Conservation (phyloP, 345 rosid species). For the Syzygium jambos region DNA sequence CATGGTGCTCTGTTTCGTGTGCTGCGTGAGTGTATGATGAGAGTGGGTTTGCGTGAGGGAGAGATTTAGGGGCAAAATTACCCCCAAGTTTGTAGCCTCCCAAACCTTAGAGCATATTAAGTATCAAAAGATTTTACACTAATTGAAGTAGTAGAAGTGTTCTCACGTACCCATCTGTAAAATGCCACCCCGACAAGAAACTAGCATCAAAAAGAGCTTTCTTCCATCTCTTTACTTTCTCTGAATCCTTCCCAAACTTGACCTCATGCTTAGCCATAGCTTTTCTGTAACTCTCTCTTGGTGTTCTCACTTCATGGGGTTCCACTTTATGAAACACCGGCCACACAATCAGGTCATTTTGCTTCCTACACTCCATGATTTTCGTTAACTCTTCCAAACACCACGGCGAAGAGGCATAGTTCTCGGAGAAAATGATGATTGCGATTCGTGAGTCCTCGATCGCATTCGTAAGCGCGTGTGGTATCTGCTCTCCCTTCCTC, state of each 20-base stretch:
- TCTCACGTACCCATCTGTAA: neutral
- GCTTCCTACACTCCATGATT: neutral
- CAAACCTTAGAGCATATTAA: too few relatives aligned
- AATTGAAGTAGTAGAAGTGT: too few relatives aligned
- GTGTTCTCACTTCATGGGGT: neutral
- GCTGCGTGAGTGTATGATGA: neutral
- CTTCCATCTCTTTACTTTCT: neutral
- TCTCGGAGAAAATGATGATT: accelerated
- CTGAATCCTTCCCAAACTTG: neutral
- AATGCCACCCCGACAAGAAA: neutral
- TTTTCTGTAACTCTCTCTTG: neutral
- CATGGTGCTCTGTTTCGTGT: neutral
- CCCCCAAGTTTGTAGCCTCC: too few relatives aligned
- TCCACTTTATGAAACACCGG: neutral
- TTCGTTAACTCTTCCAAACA: neutral
- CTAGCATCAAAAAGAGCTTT: neutral
- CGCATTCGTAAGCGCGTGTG: neutral
- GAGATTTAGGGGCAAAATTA: neutral
- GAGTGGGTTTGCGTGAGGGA: neutral
- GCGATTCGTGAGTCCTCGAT: neutral
- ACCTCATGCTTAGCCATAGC: neutral
- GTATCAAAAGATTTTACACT: too few relatives aligned
- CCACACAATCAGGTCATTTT: neutral
- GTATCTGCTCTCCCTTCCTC: neutral
- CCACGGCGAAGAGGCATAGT: neutral